A percentile compares a stretch with the other conserved stretches of the same genome.
Evolutionary conservation across 2,329 filamentous ascomycete species (phyloP).

Genomic region (Ceratocystis cacaofunesta): DNA sequence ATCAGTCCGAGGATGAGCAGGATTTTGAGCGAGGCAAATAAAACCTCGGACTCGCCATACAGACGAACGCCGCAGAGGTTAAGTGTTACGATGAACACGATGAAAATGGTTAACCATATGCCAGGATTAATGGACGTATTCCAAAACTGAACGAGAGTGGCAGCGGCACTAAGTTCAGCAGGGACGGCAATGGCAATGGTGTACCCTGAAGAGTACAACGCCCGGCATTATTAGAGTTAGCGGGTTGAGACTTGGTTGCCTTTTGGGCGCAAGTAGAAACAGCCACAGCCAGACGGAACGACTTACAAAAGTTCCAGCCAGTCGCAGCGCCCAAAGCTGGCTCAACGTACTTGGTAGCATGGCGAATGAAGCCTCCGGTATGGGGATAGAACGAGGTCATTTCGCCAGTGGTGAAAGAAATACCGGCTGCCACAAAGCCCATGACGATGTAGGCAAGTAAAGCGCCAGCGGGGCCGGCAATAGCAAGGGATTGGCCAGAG

Average conservation of each 20-base stretch:
- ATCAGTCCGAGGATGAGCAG: slow-evolving; percentile 30
- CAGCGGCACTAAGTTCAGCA: slow-evolving; percentile 28
- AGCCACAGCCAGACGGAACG: background rate
- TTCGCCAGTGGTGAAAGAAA: slow-evolving; percentile 33
- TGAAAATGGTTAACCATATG: slow-evolving; percentile 27
- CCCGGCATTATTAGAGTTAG: too few relatives aligned
- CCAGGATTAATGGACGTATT: slow-evolving; percentile 24
- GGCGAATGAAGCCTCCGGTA: slow-evolving; percentile 23
- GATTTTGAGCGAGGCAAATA: slow-evolving; percentile 32
- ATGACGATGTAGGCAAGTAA: slow-evolving; percentile 30
- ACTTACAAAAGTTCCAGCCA: slow-evolving; percentile 15
- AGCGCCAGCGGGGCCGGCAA: slow-evolving; percentile 30
- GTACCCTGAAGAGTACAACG: slow-evolving; percentile 31
- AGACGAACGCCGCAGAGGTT: slow-evolving; percentile 28
- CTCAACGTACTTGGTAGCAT: slow-evolving; percentile 23
- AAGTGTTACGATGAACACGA: slow-evolving; percentile 24
- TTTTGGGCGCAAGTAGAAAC: too few relatives aligned
- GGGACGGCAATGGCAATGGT: slow-evolving; percentile 28
- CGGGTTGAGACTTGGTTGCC: too few relatives aligned
- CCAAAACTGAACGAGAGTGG: slow-evolving; percentile 28
- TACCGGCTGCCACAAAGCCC: slow-evolving; percentile 38
- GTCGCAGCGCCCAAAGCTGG: slow-evolving; percentile 22
- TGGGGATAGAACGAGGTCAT: slow-evolving; percentile 23
- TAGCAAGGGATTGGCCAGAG: slow-evolving; percentile 34
- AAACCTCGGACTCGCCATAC: slow-evolving; percentile 35